Base-by-base conservation (phyloP, 208 protist genomes). In the Polymyxa betae region DNA sequence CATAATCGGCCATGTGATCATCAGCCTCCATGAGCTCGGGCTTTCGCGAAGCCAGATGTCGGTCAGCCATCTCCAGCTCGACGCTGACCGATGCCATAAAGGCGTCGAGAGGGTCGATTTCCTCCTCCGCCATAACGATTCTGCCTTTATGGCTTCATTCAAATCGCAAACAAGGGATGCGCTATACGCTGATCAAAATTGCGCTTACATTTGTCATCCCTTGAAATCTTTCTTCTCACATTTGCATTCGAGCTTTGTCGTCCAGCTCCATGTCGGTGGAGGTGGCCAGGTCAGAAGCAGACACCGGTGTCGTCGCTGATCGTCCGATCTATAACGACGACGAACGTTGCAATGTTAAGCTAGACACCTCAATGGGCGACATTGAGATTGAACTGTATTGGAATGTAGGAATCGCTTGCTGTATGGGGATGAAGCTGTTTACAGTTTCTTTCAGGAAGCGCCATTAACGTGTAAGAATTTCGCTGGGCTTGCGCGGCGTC, bases 91-190 rank as follows among this genome's bases (percentile, higher is more conserved):
- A 66, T 38, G 41, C 90, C 95, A 96, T 96, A 92, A 91, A 96
- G 20, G 94, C 94, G 64, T 96, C 95, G 0, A 96, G 89, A 29
- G 94, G 93, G 89, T 96, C 95, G 0, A 94, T 88, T 0, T 96
- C 93, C 16, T 94, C 93, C 35, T 32, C 82, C 49, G 49, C 49
- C 49, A 60, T 60, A 5, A 24, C 49, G 49, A 60, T 29, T 60
- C n/a, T n/a, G n/a, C n/a, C n/a, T n/a, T n/a, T n/a, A n/a, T n/a
- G n/a, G n/a, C n/a, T n/a, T n/a, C n/a, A n/a, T n/a, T n/a, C n/a
- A n/a, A n/a, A n/a, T n/a, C n/a, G n/a, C n/a, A n/a, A n/a, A n/a
- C n/a, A n/a, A n/a, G n/a, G n/a, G n/a, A n/a, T n/a, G n/a, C n/a
- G n/a, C n/a, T n/a, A n/a, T n/a, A n/a, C n/a, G n/a, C n/a, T n/a